Evolutionary conservation across 2,329 filamentous ascomycete genomes (phyloP).

Genomic region (Botrytis galanthina): DNA sequence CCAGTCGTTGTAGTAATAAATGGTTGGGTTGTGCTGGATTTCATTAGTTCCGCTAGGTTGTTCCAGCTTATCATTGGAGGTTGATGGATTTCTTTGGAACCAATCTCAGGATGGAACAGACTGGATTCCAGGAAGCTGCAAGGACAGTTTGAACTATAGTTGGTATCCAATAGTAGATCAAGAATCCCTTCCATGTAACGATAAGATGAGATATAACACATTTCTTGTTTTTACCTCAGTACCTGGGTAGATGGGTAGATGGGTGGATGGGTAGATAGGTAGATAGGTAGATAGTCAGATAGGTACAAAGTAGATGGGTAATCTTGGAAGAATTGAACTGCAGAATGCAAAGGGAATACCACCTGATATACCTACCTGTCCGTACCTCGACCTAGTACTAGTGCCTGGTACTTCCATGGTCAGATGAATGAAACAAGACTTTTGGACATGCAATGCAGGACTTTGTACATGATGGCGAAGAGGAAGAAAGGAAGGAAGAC

Average conservation of each 20-base stretch:
- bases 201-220: neutral
- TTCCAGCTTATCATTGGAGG: slow-evolving; percentile 25
- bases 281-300: neutral
- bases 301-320: neutral
- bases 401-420: neutral
- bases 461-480: neutral
- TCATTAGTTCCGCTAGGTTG: slow-evolving; percentile 6
- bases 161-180: slow-evolving; percentile 21
- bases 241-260: no score
- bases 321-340: neutral
- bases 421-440: neutral
- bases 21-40: slow-evolving; percentile 22
- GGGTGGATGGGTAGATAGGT: no score
- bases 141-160: slow-evolving; percentile 23
- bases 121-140: slow-evolving; percentile 2
- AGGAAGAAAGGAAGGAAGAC: neutral
- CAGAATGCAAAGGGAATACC: neutral
- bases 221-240: neutral
- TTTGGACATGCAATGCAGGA: neutral
- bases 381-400: no score
- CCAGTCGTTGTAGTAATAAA: slow-evolving; percentile 22
- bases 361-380: neutral
- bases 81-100: slow-evolving; percentile 1
- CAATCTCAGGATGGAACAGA: slow-evolving; percentile 21
- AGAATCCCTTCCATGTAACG: slow-evolving; percentile 19